Conservation (phyloP, 768 basidiomycete species). For the Pulveroboletus ravenelii region DNA sequence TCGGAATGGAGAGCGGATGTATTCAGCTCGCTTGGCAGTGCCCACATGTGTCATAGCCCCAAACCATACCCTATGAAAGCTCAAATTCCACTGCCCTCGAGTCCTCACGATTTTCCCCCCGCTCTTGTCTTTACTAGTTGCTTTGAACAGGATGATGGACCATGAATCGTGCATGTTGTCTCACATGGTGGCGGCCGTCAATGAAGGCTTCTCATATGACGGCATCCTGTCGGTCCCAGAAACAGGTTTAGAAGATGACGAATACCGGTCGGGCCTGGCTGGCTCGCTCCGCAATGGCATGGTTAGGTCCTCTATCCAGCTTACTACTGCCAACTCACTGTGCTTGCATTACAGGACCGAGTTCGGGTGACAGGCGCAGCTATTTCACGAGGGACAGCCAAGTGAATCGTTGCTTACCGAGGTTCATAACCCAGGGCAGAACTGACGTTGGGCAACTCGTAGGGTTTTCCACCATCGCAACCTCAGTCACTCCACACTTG, state of each 20-base stretch:
- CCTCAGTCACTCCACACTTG: neutral
- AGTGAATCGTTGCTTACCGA: neutral
- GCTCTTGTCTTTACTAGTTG: neutral
- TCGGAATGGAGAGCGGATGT: neutral
- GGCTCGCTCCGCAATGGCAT: neutral
- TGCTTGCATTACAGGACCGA: neutral
- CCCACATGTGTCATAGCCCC: neutral
- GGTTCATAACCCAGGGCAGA: neutral
- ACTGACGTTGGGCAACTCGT: neutral
- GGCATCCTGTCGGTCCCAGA: slow-evolving; percentile 10
- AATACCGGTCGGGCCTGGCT: neutral
- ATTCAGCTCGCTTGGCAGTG: neutral
- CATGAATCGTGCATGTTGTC: neutral
- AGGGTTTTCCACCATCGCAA: neutral
- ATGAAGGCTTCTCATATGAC: slow-evolving; percentile 5
- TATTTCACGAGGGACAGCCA: neutral
- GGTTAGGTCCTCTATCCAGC: neutral
- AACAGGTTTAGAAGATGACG: slow-evolving; percentile 7
- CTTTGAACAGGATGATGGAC: neutral
- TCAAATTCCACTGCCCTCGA: neutral
- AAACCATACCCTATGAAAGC: neutral
- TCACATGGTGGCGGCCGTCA: neutral
- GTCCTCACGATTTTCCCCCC: neutral
- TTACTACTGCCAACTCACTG: neutral
- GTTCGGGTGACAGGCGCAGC: neutral